These are phyloP conservation scores for Volvox carteri DNA, from an alignment of 163 green algal genomes.

Conservation along the genomic window DNA sequence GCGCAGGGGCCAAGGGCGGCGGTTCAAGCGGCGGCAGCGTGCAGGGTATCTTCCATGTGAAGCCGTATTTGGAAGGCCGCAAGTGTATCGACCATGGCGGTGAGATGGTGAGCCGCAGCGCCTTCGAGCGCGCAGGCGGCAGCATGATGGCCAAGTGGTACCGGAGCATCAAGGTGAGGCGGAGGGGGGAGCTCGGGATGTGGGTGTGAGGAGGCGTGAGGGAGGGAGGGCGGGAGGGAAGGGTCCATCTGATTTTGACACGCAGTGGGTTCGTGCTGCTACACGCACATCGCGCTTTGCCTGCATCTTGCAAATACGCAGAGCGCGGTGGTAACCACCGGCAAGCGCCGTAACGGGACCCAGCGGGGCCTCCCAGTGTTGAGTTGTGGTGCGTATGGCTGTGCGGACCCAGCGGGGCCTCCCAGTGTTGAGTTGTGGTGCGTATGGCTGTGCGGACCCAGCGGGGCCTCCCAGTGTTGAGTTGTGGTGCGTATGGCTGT, in stretches of 20 bases:
- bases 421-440: too few relatives aligned
- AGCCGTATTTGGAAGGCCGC: conserved; percentile 20
- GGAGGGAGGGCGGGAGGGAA: not conserved
- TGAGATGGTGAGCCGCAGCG: conserved; percentile 34
- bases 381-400: too few relatives aligned
- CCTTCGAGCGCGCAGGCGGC: conserved; percentile 28
- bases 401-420: too few relatives aligned
- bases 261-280: not conserved
- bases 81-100: conserved; percentile 35
- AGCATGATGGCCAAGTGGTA: conserved; percentile 54
- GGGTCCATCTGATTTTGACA: not conserved
- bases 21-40: conserved; percentile 1
- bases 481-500: too few relatives aligned
- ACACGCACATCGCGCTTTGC: not conserved
- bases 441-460: too few relatives aligned
- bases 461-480: too few relatives aligned
- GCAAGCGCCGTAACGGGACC: too few relatives aligned
- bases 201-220: too few relatives aligned
- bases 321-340: too few relatives aligned
- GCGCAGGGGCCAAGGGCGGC: not conserved
- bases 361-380: too few relatives aligned
- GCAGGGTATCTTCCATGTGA: conserved; percentile 12
- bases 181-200: too few relatives aligned
- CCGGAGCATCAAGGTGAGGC: conserved; percentile 42
- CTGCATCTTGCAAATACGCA: too few relatives aligned